These are phyloP conservation scores for Neurospora tetraspora DNA, from an alignment of 495 filamentous ascomycete genomes.

Conservation along the genomic window DNA sequence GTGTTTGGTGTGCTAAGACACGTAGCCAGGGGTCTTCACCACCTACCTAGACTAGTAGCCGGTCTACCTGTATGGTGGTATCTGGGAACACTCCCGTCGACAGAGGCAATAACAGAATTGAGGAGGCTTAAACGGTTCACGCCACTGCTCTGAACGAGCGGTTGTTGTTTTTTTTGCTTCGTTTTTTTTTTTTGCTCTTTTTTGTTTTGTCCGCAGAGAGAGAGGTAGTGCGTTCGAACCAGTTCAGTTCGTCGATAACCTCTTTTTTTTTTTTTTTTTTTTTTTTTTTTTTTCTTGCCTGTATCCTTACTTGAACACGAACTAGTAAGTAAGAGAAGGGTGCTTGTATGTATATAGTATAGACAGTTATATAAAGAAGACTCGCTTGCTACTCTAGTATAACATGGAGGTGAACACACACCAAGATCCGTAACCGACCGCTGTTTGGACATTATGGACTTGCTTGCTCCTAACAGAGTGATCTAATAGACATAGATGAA, in stretches of 20 bases:
- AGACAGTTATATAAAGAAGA: background rate
- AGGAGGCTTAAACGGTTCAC: background rate
- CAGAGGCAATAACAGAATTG: background rate
- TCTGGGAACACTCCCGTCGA: background rate
- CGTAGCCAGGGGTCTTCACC: background rate
- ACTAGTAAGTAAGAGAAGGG: background rate
- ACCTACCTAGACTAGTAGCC: background rate
- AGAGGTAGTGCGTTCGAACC: background rate
- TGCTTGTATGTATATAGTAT: background rate
- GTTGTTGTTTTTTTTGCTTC: background rate
- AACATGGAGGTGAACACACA: background rate
- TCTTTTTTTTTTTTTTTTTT: background rate
- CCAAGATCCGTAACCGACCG: background rate
- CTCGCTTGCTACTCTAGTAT: background rate
- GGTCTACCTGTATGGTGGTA: background rate
- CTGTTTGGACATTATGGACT: background rate
- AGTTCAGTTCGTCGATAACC: background rate
- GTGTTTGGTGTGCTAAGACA: background rate
- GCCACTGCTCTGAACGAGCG: background rate
- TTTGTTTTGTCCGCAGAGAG: background rate
- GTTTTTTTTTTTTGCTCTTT: background rate
- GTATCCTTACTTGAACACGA: background rate
- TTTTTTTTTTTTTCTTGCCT: background rate
- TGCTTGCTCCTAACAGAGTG: background rate
- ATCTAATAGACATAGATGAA: background rate